phyloP scores from a whole-genome alignment of 805 yeast species.

The Nakazawaea holstii region DNA sequence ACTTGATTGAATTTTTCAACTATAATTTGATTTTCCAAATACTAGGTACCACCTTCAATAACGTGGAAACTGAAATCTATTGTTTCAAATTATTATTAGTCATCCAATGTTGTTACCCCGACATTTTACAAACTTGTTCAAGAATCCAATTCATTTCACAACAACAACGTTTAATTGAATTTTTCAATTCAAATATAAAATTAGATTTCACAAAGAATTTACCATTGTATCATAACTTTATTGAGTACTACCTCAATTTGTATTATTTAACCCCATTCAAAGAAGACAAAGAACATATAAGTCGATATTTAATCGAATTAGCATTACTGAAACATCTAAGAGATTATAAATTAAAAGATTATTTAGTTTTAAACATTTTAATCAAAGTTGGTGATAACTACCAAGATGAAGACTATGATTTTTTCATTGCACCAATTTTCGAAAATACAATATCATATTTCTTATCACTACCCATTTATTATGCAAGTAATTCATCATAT shows the following conservation, averaged over 20 bases:
- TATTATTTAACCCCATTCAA: neutral
- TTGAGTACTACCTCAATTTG: neutral
- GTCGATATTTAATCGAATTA: neutral
- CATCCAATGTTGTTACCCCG: neutral
- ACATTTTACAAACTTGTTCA: neutral
- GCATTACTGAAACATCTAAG: neutral
- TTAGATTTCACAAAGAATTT: neutral
- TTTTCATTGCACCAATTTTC: neutral
- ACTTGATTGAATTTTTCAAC: neutral
- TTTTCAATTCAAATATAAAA: neutral
- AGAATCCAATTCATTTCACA: neutral
- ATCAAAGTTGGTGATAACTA: neutral
- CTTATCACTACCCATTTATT: neutral
- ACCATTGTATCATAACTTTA: neutral
- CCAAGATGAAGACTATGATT: neutral
- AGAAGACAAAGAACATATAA: neutral
- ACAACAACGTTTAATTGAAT: neutral
- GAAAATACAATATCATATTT: neutral
- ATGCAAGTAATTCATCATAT: conserved; percentile 1
- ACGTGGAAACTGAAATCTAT: neutral
- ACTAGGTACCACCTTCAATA: neutral
- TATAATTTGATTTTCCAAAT: neutral
- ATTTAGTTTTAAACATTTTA: neutral
- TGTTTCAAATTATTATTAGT: neutral
- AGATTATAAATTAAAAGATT: neutral